These are phyloP conservation scores for Melastoma candidum DNA, from an alignment of 441 rosid genomes.

Conservation along the genomic window DNA sequence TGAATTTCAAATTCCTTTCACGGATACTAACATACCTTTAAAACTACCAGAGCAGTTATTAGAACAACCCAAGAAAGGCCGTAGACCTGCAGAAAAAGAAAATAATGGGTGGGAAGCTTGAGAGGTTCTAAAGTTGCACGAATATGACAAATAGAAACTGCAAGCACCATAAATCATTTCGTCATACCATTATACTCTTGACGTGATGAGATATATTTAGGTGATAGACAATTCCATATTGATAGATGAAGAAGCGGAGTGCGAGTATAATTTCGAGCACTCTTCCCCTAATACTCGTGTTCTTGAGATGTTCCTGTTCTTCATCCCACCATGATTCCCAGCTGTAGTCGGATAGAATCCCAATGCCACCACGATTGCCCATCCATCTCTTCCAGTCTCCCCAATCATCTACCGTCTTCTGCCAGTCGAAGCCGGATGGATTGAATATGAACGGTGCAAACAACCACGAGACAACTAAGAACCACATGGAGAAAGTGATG, in stretches of 20 bases:
- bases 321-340: constrained; percentile 99
- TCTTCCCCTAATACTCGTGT: constrained; percentile 63
- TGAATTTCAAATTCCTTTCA: background rate
- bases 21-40: constrained; percentile 48
- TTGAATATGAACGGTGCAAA: constrained; percentile 91
- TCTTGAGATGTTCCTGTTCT: constrained; percentile 76
- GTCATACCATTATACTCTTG: constrained; percentile 51
- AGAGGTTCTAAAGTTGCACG: background rate
- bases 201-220: constrained; percentile 64
- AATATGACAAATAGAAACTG: constrained; percentile 5
- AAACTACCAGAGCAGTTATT: constrained; percentile 47
- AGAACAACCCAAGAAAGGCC: constrained; percentile 83
- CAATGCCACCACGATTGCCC: constrained; percentile 92
- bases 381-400: constrained; percentile 98
- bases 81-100: constrained; percentile 41
- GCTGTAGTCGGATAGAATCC: constrained; percentile 60
- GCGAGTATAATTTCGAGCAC: constrained; percentile 65
- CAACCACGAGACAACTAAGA: constrained; percentile 90
- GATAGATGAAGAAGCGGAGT: constrained; percentile 77
- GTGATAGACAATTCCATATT: constrained; percentile 94
- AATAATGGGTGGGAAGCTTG: background rate
- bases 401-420: constrained; percentile 95
- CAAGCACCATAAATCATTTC: background rate
- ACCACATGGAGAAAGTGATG: constrained; percentile 85
- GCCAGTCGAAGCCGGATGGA: constrained; percentile 98